Evolutionary conservation across 2,329 filamentous ascomycete species (phyloP).

Genomic region (Hymenoscyphus infarciens): DNA sequence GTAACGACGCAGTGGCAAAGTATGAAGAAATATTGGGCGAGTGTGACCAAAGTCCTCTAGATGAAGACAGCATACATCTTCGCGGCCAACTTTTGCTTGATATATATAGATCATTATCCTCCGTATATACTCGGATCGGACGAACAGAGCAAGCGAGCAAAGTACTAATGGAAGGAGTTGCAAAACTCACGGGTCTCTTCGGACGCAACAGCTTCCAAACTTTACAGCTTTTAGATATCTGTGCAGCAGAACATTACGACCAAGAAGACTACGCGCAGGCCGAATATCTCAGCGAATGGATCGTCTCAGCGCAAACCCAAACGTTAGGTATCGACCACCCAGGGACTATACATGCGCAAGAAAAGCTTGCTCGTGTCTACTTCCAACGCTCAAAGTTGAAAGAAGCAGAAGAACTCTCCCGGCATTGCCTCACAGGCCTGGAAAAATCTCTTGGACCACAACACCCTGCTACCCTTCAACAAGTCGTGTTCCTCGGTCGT

Average conservation of each 20-base stretch:
- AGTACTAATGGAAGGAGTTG: neutral
- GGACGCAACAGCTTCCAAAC: conserved; percentile 3
- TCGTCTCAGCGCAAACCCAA: conserved; percentile 3
- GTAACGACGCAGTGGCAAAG: neutral
- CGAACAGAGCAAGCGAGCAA: neutral
- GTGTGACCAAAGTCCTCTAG: neutral
- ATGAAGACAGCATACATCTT: neutral
- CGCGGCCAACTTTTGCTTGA: neutral
- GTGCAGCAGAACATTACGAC: conserved; percentile 4
- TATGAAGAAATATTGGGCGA: neutral
- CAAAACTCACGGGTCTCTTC: neutral
- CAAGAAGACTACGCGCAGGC: conserved; percentile 5
- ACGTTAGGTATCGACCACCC: neutral
- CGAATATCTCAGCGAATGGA: neutral
- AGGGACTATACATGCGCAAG: neutral
- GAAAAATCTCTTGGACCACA: neutral
- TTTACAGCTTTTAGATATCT: conserved; percentile 1
- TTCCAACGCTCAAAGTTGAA: neutral
- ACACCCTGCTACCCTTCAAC: neutral
- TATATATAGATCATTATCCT: neutral
- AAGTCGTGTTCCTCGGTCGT: neutral
- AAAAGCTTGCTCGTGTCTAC: conserved; percentile 1
- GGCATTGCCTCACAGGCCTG: neutral
- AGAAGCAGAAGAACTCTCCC: neutral
- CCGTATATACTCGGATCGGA: neutral